phyloP scores from a whole-genome alignment of 352 stramenopile genomes.

The Bremia lactucae region DNA sequence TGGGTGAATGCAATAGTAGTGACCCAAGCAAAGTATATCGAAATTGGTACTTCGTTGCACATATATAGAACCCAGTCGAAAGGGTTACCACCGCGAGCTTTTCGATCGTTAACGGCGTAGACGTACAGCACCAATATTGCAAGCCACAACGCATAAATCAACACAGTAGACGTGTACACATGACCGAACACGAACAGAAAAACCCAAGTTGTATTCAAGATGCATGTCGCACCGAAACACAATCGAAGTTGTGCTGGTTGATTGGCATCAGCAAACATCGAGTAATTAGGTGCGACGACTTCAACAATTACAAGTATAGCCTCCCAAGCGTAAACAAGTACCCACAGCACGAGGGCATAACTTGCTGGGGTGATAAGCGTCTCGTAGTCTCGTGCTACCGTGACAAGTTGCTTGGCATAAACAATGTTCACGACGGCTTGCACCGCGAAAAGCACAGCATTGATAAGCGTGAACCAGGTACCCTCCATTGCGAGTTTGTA shows the following conservation, averaged over 20 bases:
- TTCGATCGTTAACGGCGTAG: slow-evolving; percentile 70
- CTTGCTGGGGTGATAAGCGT: slow-evolving; percentile 58
- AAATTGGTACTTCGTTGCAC: slow-evolving; percentile 65
- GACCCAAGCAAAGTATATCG: slow-evolving; percentile 74
- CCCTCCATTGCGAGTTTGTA: slow-evolving; percentile 31
- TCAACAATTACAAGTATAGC: slow-evolving; percentile 51
- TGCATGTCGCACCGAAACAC: slow-evolving; percentile 54
- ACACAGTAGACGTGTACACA: slow-evolving; percentile 39
- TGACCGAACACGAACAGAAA: slow-evolving; percentile 45
- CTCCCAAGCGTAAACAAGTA: slow-evolving; percentile 59
- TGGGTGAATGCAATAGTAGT: slow-evolving; percentile 55
- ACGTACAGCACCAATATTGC: slow-evolving; percentile 65
- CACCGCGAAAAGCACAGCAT: slow-evolving; percentile 44
- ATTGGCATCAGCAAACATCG: slow-evolving; percentile 61
- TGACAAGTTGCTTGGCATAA: slow-evolving; percentile 47
- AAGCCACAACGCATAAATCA: slow-evolving; percentile 65
- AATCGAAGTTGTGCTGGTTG: slow-evolving; percentile 48
- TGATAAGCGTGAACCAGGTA: slow-evolving; percentile 42
- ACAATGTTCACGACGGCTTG: slow-evolving; percentile 58
- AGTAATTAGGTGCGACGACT: slow-evolving; percentile 49
- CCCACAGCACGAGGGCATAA: slow-evolving; percentile 56
- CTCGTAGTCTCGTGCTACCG: slow-evolving; percentile 43
- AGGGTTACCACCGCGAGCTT: slow-evolving; percentile 21
- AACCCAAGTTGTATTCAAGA: slow-evolving; percentile 60
- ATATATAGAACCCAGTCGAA: slow-evolving; percentile 64